A percentile compares a stretch with the other conserved stretches of the same genome.
These are phyloP conservation scores for Syncephalastrum monosporum DNA, from an alignment of 371 early-diverging fungal species.

Conservation along the genomic window DNA sequence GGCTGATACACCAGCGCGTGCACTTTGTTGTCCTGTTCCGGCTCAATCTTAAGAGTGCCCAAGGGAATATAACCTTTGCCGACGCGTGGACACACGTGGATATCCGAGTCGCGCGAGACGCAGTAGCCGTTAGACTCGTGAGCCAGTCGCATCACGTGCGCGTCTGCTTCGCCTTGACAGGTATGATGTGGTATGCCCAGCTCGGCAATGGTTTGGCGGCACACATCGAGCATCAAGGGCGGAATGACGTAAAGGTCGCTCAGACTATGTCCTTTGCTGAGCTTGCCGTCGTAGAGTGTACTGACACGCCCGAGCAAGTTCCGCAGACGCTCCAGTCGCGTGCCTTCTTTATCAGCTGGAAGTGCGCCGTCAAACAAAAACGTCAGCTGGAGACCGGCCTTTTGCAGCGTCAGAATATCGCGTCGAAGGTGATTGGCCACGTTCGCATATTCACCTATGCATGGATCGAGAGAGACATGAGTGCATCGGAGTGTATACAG, in stretches of 20 bases:
- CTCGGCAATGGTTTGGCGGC: slow-evolving; percentile 43
- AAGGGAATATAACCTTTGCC: slow-evolving; percentile 58
- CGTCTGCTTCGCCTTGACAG: slow-evolving; percentile 57
- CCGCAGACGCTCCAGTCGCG: slow-evolving; percentile 48
- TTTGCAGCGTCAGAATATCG: slow-evolving; percentile 26
- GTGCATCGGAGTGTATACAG: background rate
- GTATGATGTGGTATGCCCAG: slow-evolving; percentile 28
- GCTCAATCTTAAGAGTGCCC: slow-evolving; percentile 32
- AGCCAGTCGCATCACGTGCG: slow-evolving; percentile 45
- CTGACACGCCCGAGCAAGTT: slow-evolving; percentile 44
- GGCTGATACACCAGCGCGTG: slow-evolving; percentile 49
- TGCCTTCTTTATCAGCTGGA: slow-evolving; percentile 49
- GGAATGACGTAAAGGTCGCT: slow-evolving; percentile 51
- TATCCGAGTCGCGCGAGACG: slow-evolving; percentile 61
- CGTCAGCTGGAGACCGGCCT: slow-evolving; percentile 37
- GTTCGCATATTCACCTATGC: slow-evolving; percentile 40
- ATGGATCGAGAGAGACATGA: background rate
- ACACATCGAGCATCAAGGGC: slow-evolving; percentile 52
- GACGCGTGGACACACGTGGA: slow-evolving; percentile 51
- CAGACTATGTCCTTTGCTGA: too few species aligned
- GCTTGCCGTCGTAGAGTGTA: slow-evolving; percentile 16
- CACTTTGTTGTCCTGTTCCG: slow-evolving; percentile 15
- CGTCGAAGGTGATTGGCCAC: slow-evolving; percentile 32
- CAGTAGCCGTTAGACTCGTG: slow-evolving; percentile 44
- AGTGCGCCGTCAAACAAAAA: slow-evolving; percentile 61